A percentile compares a stretch with the other conserved stretches of the same genome.
phyloP scores from a whole-genome alignment of 257 asterid genomes.

The Penstemon davidsonii region DNA sequence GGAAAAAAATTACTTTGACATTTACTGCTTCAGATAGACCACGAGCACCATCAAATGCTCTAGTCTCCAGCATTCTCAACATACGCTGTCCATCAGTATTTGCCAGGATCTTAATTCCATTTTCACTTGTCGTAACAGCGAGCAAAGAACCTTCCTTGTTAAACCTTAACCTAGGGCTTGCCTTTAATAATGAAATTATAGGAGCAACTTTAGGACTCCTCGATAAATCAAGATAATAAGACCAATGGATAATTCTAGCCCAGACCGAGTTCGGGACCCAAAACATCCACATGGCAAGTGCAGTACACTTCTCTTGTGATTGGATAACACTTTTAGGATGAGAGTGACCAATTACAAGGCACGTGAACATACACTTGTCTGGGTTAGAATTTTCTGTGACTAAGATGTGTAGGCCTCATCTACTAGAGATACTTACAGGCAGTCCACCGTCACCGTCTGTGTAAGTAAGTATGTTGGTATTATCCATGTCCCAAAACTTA shows the following conservation, averaged over 20 bases:
- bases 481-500: constrained; percentile 95
- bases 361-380: no score
- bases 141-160: constrained; percentile 88
- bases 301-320: no score
- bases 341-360: no score
- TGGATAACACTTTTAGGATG: no score
- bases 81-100: constrained; percentile 84
- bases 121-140: constrained; percentile 89
- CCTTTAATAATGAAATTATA: constrained; percentile 44
- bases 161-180: constrained; percentile 86
- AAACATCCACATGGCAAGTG: no score
- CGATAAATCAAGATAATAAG: not conserved
- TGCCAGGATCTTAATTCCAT: constrained; percentile 87
- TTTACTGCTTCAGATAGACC: constrained; percentile 63
- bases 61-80: constrained; percentile 85
- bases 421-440: constrained; percentile 59
- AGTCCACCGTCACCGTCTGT: constrained; percentile 92
- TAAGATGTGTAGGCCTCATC: no score
- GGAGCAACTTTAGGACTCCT: constrained; percentile 1
- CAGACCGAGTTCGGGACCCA: no score
- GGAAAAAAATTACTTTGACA: constrained; percentile 52
- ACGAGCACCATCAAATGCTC: constrained; percentile 85
- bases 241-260: no score
- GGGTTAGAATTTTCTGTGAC: no score
- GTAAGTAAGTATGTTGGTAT: constrained; percentile 58